Evolutionary conservation across 305 asterid genomes (phyloP), one percentile per base, ranked within the genome.

Genomic region (Fraxinus greggii): DNA sequence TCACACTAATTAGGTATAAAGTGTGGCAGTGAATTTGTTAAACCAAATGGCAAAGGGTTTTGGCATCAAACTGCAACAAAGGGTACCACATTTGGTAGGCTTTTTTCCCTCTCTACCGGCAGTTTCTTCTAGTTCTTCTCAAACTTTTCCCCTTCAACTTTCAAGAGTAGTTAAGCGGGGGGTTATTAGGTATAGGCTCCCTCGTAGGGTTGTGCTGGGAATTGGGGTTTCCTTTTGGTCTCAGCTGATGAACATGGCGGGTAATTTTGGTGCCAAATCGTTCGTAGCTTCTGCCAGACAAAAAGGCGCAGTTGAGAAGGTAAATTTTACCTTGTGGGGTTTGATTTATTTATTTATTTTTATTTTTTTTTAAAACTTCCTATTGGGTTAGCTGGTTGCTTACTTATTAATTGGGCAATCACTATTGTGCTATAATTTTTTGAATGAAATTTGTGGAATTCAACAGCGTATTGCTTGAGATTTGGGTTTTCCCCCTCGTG

Each of bases 281-380:
- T 92, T 94, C 90, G 61, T 90, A 76, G 97, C 99, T 83, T 93
- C 91, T 79, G 99, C 98, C 70, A 86, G 92, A 83, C 92, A 86
- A 83, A 89, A 82, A 82, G 90, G 93, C 73, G 87, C 84, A 56
- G 65, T 93, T 83, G 97, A 94, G 63, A 89, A 94, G 95, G 99
- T 93, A 31, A 42, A 36, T 70, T 78, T 51, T 63, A 7, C 21
- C 10, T 4, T 15, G 54, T 48, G 61, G 26, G 10, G 45, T 54
- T 76, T 65, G 77, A 59, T 40, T 75, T 76, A 15, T 4, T n/a
- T 1, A 1, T 28, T 28, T 28, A 28, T 26, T 0, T 40, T 75
- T 76, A 15, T 5, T n/a, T 45, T 2, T 33, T 23, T 7, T 7
- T 23, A 40, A 9, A 40, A 9, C 13, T 81, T 35, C 19, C 19